phyloP scores from a whole-genome alignment of 192 early-diverging fungal genomes.

The Mycoemilia scoparia region DNA sequence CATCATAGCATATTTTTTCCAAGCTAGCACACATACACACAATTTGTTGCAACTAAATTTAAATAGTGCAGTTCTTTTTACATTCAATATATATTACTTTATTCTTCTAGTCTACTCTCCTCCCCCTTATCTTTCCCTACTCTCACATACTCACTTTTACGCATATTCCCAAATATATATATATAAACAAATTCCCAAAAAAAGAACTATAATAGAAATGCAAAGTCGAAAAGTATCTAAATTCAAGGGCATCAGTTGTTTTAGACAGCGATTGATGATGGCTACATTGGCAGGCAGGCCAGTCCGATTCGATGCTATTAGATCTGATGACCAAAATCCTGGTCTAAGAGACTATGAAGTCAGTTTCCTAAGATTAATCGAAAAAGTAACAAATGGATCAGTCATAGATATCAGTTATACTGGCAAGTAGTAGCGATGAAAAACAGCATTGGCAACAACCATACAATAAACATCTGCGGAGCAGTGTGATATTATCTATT shows the following conservation, averaged over 20 bases:
- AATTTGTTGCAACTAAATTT: too few species aligned
- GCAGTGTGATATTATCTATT: too few species aligned
- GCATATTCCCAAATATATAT: too few species aligned
- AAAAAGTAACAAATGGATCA: constrained; percentile 85
- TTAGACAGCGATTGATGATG: constrained; percentile 79
- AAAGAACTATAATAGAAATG: constrained; percentile 12
- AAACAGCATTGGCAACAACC: constrained; percentile 35
- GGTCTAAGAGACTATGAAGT: constrained; percentile 86
- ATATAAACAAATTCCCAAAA: too few species aligned
- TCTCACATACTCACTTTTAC: too few species aligned
- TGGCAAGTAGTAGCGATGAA: too few species aligned
- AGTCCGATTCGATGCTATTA: constrained; percentile 79
- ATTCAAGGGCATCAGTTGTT: constrained; percentile 68
- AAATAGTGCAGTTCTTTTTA: too few species aligned
- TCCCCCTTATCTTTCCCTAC: too few species aligned
- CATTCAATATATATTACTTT: too few species aligned
- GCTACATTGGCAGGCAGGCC: constrained; percentile 65
- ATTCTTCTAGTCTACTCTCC: too few species aligned
- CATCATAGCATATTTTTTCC: too few species aligned
- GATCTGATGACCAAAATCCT: constrained; percentile 66
- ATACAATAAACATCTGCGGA: neutral
- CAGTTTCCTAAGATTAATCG: constrained; percentile 72
- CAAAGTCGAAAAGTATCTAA: constrained; percentile 18
- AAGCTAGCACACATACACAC: too few species aligned
- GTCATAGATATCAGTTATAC: constrained; percentile 87